Percentiles rank a stretch among this genome's conserved stretches.
Evolutionary conservation across 768 basidiomycete species (phyloP).

Genomic region (Leucocoprinus birnbaumii): DNA sequence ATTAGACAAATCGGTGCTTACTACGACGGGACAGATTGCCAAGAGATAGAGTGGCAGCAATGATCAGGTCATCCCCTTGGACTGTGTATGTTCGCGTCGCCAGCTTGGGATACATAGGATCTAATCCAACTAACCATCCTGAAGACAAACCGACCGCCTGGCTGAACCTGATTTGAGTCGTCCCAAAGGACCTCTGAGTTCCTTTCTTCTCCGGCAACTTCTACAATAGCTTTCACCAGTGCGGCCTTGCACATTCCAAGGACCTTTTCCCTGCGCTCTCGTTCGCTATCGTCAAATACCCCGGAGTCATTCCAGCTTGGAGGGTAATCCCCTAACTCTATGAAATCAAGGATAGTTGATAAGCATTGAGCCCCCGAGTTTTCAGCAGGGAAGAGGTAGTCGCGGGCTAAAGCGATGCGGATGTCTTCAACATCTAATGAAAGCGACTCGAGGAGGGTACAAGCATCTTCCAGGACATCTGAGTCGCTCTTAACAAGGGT

Average conservation of each 20-base stretch:
- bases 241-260: constrained; percentile 86
- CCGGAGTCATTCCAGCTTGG: constrained; percentile 50
- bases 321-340: constrained; percentile 70
- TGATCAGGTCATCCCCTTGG: constrained; percentile 72
- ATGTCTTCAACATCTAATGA: constrained; percentile 78
- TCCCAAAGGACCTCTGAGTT: constrained; percentile 81
- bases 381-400: constrained; percentile 55
- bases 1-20: constrained; percentile 25
- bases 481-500: constrained; percentile 61
- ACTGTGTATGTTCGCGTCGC: constrained; percentile 23
- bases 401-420: constrained; percentile 67
- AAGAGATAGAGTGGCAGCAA: constrained; percentile 79
- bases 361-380: constrained; percentile 58
- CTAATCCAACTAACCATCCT: constrained; percentile 79
- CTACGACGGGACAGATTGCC: constrained; percentile 82
- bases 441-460: constrained; percentile 74
- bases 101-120: constrained; percentile 42
- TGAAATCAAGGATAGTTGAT: constrained; percentile 63
- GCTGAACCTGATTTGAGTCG: constrained; percentile 46
- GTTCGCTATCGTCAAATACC: constrained; percentile 44
- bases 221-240: constrained; percentile 81
- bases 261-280: constrained; percentile 59
- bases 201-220: constrained; percentile 78
- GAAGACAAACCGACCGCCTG: constrained; percentile 70
- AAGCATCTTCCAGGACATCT: constrained; percentile 70